A percentile compares a stretch with the other conserved stretches of the same genome.
phyloP scores from a whole-genome alignment of 2,329 filamentous ascomycete species.

The Bipolaris zeicola region DNA sequence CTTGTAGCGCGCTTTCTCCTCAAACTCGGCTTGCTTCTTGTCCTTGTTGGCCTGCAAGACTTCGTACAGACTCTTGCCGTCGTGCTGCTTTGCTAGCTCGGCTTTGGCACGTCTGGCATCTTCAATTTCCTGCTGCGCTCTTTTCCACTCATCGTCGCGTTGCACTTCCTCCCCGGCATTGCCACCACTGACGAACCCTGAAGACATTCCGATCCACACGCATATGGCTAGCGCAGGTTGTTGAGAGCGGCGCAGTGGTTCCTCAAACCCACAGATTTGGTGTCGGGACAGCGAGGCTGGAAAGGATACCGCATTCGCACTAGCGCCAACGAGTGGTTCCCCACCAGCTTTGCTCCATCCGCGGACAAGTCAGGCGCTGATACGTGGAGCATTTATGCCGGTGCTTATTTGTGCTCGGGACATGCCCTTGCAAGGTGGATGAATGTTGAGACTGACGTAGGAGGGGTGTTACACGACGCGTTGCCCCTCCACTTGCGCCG shows the following conservation, averaged over 20 bases:
- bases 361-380: slow-evolving; percentile 14
- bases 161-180: slow-evolving; percentile 50
- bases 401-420: slow-evolving; percentile 12
- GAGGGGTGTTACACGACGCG: slow-evolving; percentile 15
- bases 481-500: slow-evolving; percentile 8
- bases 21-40: slow-evolving; percentile 85
- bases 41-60: slow-evolving; percentile 81
- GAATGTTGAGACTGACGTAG: slow-evolving; percentile 16
- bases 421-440: slow-evolving; percentile 1
- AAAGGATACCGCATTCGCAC: slow-evolving; percentile 13
- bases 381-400: slow-evolving; percentile 15
- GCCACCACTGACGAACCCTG: slow-evolving; percentile 60
- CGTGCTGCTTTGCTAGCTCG: slow-evolving; percentile 56
- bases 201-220: slow-evolving; percentile 45
- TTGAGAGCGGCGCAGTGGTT: slow-evolving; percentile 7
- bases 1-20: slow-evolving; percentile 71
- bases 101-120: slow-evolving; percentile 62
- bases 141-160: slow-evolving; percentile 65
- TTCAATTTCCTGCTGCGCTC: slow-evolving; percentile 68
- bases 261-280: neutral
- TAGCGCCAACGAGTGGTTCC: slow-evolving; percentile 11
- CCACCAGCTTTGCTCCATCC: slow-evolving; percentile 10
- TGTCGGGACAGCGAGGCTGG: slow-evolving; percentile 11
- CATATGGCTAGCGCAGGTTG: slow-evolving; percentile 19
- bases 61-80: slow-evolving; percentile 72